Base-by-base conservation (phyloP, 805 yeast species). In the Myxozyma melibiosi region DNA sequence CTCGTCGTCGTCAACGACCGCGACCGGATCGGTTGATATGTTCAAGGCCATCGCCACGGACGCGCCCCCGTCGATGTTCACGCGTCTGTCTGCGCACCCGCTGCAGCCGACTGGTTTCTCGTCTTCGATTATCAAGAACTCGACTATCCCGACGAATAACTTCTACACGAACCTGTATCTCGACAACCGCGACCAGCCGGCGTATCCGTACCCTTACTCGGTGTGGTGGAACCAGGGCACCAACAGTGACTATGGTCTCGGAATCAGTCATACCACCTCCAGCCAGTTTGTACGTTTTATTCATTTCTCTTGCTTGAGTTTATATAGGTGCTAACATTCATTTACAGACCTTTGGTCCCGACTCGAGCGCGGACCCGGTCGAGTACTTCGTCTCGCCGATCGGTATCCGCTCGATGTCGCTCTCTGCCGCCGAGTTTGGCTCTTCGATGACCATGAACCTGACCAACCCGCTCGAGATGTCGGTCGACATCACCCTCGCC, bases 61-160 rank as follows among this genome's bases (percentile, higher is more conserved):
- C 22, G 55, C 63, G 14, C 62, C 64, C 9, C 27, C n/a, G 16
- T 13, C 48, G 4, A 28, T 25, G 27, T 60, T 61, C 37, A 53
- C 61, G 11, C 30, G 22, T 13, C 43, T 34, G 8, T 20, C 31
- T 11, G n/a, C 53, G 1, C 65, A 61, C 42, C 65, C 65, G 13
- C 51, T 37, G 22, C 53, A 41, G 50, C 65, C 65, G 3, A 24
- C 25, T 13, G 47, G 61, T 13, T 8, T 58, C 34, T 40, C 56
- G 27, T 13, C 20, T 4, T 9, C 47, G 13, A 28, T 45, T 9
- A 75, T 76, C 57, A 67, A 71, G 49, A 79, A 71, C 33, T 64
- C 61, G 9, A 75, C 84, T 1, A 76, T 80, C 58, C 83, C 84
- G 66, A 89, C 96, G 24, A 88, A 88, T 75, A 88, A 86, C 72